phyloP scores from a whole-genome alignment of 2,329 filamentous ascomycete genomes.

The Hymenotorrendiella dingleyae region DNA sequence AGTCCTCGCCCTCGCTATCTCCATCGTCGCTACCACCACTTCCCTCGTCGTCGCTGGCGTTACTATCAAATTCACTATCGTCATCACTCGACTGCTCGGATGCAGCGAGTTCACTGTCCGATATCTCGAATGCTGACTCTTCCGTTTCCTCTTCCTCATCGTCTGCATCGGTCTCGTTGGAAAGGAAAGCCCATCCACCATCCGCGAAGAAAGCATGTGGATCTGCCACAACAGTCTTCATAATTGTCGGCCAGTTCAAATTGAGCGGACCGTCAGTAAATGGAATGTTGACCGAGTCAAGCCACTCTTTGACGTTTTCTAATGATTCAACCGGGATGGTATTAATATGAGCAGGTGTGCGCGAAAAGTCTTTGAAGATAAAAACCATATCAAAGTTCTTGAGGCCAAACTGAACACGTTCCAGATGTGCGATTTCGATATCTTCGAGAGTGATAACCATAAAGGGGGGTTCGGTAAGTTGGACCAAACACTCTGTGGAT shows the following conservation, averaged over 20 bases:
- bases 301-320: conserved; percentile 94
- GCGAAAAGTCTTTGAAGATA: conserved; percentile 93
- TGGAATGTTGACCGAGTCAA: conserved; percentile 91
- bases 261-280: conserved; percentile 94
- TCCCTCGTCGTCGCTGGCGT: conserved; percentile 74
- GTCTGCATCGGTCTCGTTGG: conserved; percentile 81
- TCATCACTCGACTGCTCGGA: conserved; percentile 78
- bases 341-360: conserved; percentile 90
- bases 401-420: conserved; percentile 91
- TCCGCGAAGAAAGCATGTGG: conserved; percentile 93
- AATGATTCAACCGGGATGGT: conserved; percentile 95
- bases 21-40: conserved; percentile 69
- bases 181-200: conserved; percentile 91
- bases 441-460: conserved; percentile 93
- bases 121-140: conserved; percentile 88
- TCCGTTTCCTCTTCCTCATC: conserved; percentile 73
- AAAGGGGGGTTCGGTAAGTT: conserved; percentile 94
- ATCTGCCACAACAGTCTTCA: conserved; percentile 96
- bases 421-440: conserved; percentile 91
- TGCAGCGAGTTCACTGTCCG: conserved; percentile 69
- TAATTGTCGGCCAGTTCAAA: conserved; percentile 97
- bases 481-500: conserved; percentile 93
- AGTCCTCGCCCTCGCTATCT: conserved; percentile 78
- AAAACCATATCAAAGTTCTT: conserved; percentile 99
- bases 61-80: conserved; percentile 89